Evolutionary conservation across 331 rosid species (phyloP), one percentile per base, ranked within the genome.

Genomic region (Arachis monticola): DNA sequence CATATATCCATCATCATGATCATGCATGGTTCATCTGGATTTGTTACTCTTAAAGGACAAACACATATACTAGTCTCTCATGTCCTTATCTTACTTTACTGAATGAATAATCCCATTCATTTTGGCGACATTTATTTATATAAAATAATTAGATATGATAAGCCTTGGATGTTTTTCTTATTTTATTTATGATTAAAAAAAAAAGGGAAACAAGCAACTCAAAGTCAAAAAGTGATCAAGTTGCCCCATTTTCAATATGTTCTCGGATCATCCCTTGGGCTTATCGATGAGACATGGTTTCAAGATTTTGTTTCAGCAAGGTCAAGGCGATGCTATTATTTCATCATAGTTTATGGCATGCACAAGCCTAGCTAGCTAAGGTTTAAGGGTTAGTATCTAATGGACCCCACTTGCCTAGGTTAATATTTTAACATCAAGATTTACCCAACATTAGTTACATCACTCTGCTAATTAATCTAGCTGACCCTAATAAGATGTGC

Each of bases 381-480:
- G 41, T 38, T 38, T 38, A 38, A 38, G 83, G 77, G 67, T 32
- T 67, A 73, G 69, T 67, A 51, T 55, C 70, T 30, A 74, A 47
- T 64, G 72, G 82, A 68, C 87, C 89, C 88, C 90, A 84, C 85
- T 51, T 70, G 62, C 61, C 69, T 70, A 77, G 84, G 81, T 52
- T 84, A 0, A 69, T 75, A 80, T 70, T 82, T 52, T 74, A 84
- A 80, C 80, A 62, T 58, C 73, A 81, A 81, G 85, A 89, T 84
- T 83, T 84, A 89, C 93, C 94, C 79, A 88, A 80, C 87, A 70
- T 84, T 79, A 67, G 77, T 60, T 56, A 80, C 87, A 70, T 84
- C 75, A 67, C 79, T 60, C 51, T 44, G 73, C 58, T 69, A 69
- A 75, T 77, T 61, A 68, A 52, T 52, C 7, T 52, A 52, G 58